Evolutionary conservation across 2,329 filamentous ascomycete species (phyloP).

Genomic region (Colletotrichum incanum): DNA sequence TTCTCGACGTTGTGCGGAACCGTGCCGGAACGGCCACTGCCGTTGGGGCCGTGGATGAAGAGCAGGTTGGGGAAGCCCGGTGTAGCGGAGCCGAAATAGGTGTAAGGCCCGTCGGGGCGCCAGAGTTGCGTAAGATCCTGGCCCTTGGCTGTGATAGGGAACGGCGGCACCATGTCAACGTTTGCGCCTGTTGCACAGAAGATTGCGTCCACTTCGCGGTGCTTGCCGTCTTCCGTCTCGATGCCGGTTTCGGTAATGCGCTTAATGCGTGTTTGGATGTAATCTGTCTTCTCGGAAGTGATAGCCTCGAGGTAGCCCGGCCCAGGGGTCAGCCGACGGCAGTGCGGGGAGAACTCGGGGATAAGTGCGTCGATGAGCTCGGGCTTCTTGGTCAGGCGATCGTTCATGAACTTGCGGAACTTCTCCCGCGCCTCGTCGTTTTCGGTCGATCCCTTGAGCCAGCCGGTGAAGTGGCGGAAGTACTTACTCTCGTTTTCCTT

Average conservation of each 20-base stretch:
- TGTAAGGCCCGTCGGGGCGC: constrained; percentile 74
- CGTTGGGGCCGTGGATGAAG: constrained; percentile 75
- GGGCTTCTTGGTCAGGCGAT: constrained; percentile 68
- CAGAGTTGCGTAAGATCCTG: constrained; percentile 70
- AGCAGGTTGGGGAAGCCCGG: constrained; percentile 79
- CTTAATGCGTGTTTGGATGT: constrained; percentile 70
- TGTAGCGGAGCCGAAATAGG: constrained; percentile 75
- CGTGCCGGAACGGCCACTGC: constrained; percentile 73
- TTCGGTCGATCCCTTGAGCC: constrained; percentile 68
- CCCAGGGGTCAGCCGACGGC: constrained; percentile 76
- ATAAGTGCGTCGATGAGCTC: constrained; percentile 70
- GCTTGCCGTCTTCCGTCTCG: constrained; percentile 70
- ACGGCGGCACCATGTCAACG: constrained; percentile 71
- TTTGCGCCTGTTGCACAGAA: constrained; percentile 81
- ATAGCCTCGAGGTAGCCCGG: constrained; percentile 79
- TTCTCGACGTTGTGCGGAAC: constrained; percentile 78
- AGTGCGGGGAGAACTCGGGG: constrained; percentile 76
- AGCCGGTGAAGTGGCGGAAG: constrained; percentile 70
- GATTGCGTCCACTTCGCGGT: constrained; percentile 73
- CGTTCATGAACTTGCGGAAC: constrained; percentile 68
- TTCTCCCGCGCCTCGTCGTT: constrained; percentile 64
- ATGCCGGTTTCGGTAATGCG: constrained; percentile 74
- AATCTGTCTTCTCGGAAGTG: constrained; percentile 73
- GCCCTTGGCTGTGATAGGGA: constrained; percentile 71
- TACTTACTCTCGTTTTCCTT: constrained; percentile 73